Evolutionary conservation across 108 stramenopile species (phyloP).

Genomic region (Fistulifera solaris): DNA sequence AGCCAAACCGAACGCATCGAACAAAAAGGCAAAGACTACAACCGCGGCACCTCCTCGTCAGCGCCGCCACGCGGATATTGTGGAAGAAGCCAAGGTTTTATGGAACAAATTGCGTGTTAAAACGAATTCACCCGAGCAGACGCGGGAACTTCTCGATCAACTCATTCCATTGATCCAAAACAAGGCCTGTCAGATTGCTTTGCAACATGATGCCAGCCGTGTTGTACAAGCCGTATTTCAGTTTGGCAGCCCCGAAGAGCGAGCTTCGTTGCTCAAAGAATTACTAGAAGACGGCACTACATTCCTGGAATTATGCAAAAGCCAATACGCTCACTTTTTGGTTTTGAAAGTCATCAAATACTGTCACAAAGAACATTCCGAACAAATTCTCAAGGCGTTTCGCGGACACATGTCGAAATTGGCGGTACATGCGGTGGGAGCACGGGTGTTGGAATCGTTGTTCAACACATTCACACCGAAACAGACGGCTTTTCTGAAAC

Average conservation of each 20-base stretch:
- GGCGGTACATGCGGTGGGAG: conserved; percentile 80
- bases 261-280: conserved; percentile 47
- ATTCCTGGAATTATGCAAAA: conserved; percentile 74
- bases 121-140: conserved; percentile 60
- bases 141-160: conserved; percentile 43
- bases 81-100: conserved; percentile 62
- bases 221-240: conserved; percentile 84
- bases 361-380: conserved; percentile 33
- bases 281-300: conserved; percentile 25
- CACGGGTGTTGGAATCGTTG: conserved; percentile 74
- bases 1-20: too few species aligned
- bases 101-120: conserved; percentile 82
- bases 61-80: conserved; percentile 64
- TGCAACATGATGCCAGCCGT: conserved; percentile 89
- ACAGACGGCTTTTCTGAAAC: conserved; percentile 44
- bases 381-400: conserved; percentile 26
- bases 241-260: conserved; percentile 57
- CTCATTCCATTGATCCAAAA: conserved; percentile 64
- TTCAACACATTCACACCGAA: conserved; percentile 71
- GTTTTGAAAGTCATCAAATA: conserved; percentile 88
- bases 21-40: conserved; percentile 5
- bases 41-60: conserved; percentile 64
- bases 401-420: conserved; percentile 75
- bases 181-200: conserved; percentile 68
- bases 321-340: conserved; percentile 87